These are phyloP conservation scores for Cladophialophora immunda DNA, from an alignment of 2,329 filamentous ascomycete genomes.

Conservation along the genomic window DNA sequence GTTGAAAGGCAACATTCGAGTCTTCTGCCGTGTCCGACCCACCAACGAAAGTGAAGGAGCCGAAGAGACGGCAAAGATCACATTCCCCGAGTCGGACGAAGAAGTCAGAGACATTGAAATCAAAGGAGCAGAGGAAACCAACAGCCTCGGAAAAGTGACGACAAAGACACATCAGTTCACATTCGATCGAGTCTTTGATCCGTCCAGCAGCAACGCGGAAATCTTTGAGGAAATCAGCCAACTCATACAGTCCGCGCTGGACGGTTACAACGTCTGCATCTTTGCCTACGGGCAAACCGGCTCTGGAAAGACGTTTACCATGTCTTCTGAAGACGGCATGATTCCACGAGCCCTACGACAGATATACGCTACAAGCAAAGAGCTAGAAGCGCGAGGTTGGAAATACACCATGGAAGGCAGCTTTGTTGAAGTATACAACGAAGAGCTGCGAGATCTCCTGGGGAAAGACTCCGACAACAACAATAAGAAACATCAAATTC, in stretches of 20 bases:
- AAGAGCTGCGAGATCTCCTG: slow-evolving; percentile 91
- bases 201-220: slow-evolving; percentile 77
- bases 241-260: slow-evolving; percentile 92
- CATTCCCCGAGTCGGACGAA: slow-evolving; percentile 72
- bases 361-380: slow-evolving; percentile 87
- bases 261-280: slow-evolving; percentile 98
- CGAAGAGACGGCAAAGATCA: slow-evolving; percentile 75
- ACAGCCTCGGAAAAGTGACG: slow-evolving; percentile 76
- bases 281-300: slow-evolving; percentile 99
- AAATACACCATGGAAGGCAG: slow-evolving; percentile 91
- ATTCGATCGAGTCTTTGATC: slow-evolving; percentile 92
- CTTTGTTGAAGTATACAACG: slow-evolving; percentile 98
- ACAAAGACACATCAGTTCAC: slow-evolving; percentile 85
- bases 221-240: slow-evolving; percentile 97
- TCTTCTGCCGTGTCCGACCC: slow-evolving; percentile 95
- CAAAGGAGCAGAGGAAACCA: slow-evolving; percentile 82
- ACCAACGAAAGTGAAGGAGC: slow-evolving; percentile 65
- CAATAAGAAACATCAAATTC: slow-evolving; percentile 87
- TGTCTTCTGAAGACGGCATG: slow-evolving; percentile 92
- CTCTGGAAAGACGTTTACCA: slow-evolving; percentile 95
- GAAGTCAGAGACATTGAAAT: slow-evolving; percentile 88
- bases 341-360: slow-evolving; percentile 92
- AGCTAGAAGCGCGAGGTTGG: slow-evolving; percentile 91
- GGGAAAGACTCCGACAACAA: slow-evolving; percentile 76
- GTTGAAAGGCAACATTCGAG: slow-evolving; percentile 95